These are phyloP conservation scores for Saposhnikovia divaricata DNA, from an alignment of 129 eudicot species.

Conservation along the genomic window DNA sequence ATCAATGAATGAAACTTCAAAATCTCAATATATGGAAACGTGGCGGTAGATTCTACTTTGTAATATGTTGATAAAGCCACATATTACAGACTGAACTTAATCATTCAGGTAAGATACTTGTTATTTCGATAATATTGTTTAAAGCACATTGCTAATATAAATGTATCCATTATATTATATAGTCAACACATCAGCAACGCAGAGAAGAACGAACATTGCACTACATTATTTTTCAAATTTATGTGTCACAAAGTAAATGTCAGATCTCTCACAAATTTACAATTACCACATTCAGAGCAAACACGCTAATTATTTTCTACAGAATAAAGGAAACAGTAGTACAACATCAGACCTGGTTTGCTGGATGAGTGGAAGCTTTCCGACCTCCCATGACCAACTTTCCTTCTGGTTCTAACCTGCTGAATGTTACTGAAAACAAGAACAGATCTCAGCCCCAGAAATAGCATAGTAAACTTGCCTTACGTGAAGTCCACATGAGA, in stretches of 20 bases:
- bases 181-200: not conserved
- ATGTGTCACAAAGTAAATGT: not conserved
- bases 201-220: not conserved
- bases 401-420: conserved; percentile 86
- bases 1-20: not conserved
- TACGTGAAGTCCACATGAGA: not conserved
- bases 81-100: not conserved
- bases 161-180: not conserved
- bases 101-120: not conserved
- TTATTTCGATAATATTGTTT: not conserved
- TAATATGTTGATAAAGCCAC: not conserved
- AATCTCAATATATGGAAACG: not conserved
- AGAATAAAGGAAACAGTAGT: not conserved
- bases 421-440: conserved; percentile 61
- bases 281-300: not conserved
- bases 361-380: conserved; percentile 41
- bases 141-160: not conserved
- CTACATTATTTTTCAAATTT: not conserved
- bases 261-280: not conserved
- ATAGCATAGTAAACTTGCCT: not conserved
- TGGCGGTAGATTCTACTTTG: not conserved
- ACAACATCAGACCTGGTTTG: conserved; percentile 41
- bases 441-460: not conserved
- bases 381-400: conserved; percentile 79
- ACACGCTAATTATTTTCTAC: not conserved